These are phyloP conservation scores for Penicillium daleae DNA, from an alignment of 495 filamentous ascomycete genomes.

Conservation along the genomic window DNA sequence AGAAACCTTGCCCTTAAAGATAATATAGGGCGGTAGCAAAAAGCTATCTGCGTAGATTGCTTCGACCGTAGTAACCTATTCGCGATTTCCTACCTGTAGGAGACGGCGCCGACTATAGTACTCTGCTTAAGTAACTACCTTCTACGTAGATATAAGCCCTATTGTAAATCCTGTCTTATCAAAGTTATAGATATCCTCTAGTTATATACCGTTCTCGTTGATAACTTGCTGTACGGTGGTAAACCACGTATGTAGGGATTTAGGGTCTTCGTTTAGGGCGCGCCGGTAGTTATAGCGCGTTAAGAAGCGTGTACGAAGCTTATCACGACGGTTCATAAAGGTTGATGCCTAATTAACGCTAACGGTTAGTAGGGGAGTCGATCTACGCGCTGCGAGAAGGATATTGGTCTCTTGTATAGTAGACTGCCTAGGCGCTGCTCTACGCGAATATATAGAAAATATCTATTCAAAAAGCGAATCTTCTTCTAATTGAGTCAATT, in stretches of 20 bases:
- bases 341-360: background rate
- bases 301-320: background rate
- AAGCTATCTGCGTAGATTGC: background rate
- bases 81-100: background rate
- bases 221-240: background rate
- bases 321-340: background rate
- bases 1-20: background rate
- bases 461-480: too few species aligned
- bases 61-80: conserved; percentile 7
- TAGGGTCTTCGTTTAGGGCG: background rate
- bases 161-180: background rate
- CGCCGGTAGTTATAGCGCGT: background rate
- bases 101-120: background rate
- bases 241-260: background rate
- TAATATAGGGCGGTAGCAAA: background rate
- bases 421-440: too few species aligned
- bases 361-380: background rate
- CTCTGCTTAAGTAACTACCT: background rate
- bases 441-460: too few species aligned
- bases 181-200: conserved; percentile 9
- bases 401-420: background rate
- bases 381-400: background rate
- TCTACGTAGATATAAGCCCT: conserved; percentile 1
- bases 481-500: too few species aligned
- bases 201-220: background rate